A percentile compares a stretch with the other conserved stretches of the same genome.
Evolutionary conservation across 1,284 basidiomycete genomes (phyloP).

Genomic region (Neolentinus lepideus): DNA sequence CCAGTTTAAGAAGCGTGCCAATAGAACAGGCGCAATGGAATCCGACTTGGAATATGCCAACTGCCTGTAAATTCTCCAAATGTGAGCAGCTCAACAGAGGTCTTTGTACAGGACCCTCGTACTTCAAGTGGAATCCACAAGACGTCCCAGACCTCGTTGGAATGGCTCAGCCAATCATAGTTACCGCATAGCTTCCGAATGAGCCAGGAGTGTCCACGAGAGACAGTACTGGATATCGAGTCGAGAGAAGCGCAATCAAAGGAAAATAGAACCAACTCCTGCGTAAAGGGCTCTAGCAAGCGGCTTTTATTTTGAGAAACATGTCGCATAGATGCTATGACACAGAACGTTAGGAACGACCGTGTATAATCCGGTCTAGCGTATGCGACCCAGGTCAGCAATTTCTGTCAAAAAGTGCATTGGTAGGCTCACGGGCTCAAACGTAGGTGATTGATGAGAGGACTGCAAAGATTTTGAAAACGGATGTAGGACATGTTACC

Average conservation of each 20-base stretch:
- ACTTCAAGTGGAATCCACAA: neutral
- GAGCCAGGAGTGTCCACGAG: neutral
- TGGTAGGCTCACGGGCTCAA: neutral
- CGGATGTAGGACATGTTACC: neutral
- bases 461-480: neutral
- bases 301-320: neutral
- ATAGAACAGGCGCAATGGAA: neutral
- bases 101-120: neutral
- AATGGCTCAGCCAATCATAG: neutral
- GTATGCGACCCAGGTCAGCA: too few species aligned
- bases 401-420: too few species aligned
- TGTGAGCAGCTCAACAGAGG: neutral
- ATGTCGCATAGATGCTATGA: neutral
- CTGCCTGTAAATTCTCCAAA: neutral
- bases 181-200: neutral
- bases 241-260: neutral
- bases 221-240: neutral
- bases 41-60: neutral
- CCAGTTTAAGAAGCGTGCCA: neutral
- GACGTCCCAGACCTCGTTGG: neutral
- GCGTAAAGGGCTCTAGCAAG: neutral
- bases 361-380: neutral
- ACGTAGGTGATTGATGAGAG: neutral
- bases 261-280: neutral
- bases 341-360: neutral